A percentile compares a stretch with the other conserved stretches of the same genome.
Conservation (phyloP, 176 grass and related monocot genomes). For the Oryza meyeriana region DNA sequence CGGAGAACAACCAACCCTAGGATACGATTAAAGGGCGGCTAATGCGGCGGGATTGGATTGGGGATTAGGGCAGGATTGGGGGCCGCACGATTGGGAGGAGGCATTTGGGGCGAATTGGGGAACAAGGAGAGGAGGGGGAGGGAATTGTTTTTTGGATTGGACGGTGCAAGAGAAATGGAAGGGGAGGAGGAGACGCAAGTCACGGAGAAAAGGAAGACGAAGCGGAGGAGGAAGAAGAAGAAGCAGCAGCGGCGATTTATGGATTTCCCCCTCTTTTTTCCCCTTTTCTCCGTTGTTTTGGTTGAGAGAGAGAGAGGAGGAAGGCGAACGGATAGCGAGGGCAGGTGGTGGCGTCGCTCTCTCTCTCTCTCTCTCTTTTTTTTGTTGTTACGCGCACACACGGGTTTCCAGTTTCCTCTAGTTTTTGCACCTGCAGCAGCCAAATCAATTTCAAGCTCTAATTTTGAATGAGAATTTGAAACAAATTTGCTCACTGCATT, state of each 20-base stretch:
- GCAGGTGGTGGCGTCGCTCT: too few species aligned
- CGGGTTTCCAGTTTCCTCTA: too few species aligned
- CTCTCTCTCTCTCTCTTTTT: too few species aligned
- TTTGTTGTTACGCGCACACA: neutral
- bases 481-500: too few species aligned
- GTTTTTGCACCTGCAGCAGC: neutral
- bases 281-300: conserved; percentile 7
- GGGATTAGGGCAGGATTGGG: conserved; percentile 20
- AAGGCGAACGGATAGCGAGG: too few species aligned
- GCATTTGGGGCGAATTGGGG: conserved; percentile 24
- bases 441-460: neutral
- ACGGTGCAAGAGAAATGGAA: neutral
- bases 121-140: neutral
- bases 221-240: neutral
- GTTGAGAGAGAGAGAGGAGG: neutral
- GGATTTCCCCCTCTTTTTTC: neutral
- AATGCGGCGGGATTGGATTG: conserved; percentile 25
- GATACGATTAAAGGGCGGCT: conserved; percentile 2
- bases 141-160: conserved; percentile 16
- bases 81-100: neutral
- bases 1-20: too few species aligned
- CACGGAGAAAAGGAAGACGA: conserved; percentile 24
- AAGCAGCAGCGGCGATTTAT: conserved; percentile 4
- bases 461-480: neutral
- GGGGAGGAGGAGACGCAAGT: conserved; percentile 28